These are phyloP conservation scores for Aulographum hederae DNA, from an alignment of 2,329 filamentous ascomycete species.

Conservation along the genomic window DNA sequence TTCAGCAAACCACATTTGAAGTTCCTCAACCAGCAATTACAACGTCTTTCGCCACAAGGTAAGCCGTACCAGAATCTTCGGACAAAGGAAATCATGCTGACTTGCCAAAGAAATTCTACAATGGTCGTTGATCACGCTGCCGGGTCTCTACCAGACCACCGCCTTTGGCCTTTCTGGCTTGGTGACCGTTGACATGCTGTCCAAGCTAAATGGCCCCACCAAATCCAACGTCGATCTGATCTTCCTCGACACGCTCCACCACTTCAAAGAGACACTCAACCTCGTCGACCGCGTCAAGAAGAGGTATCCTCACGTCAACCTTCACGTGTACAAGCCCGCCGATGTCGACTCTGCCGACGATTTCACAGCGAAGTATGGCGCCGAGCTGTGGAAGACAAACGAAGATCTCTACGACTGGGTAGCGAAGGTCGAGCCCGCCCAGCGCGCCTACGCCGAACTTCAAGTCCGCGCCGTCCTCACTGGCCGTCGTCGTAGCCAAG, in stretches of 20 bases:
- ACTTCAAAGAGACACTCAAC: constrained; percentile 31
- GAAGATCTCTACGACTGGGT: constrained; percentile 90
- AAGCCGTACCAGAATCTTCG: constrained; percentile 10
- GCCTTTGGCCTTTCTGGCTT: constrained; percentile 32
- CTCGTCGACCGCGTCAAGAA: constrained; percentile 48
- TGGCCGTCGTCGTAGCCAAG: constrained; percentile 78
- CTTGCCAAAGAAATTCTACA: constrained; percentile 52
- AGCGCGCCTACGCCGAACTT: constrained; percentile 76
- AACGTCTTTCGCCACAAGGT: constrained; percentile 67
- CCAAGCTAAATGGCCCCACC: constrained; percentile 48
- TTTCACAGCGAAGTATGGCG: constrained; percentile 68
- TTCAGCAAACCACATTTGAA: constrained; percentile 79
- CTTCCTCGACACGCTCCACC: constrained; percentile 35
- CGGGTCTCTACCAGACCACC: constrained; percentile 50
- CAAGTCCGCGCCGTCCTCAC: constrained; percentile 83
- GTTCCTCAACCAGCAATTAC: constrained; percentile 78
- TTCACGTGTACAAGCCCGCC: constrained; percentile 82
- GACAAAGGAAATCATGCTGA: constrained; percentile 2
- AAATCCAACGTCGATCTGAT: constrained; percentile 32
- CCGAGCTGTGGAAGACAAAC: constrained; percentile 67
- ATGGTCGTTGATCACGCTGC: constrained; percentile 83
- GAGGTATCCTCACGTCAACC: constrained; percentile 57
- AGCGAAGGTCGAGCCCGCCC: constrained; percentile 91
- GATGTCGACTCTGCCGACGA: constrained; percentile 54
- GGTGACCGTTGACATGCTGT: constrained; percentile 46